phyloP scores from a whole-genome alignment of 2,329 filamentous ascomycete genomes.

The Phialocephala sp. region DNA sequence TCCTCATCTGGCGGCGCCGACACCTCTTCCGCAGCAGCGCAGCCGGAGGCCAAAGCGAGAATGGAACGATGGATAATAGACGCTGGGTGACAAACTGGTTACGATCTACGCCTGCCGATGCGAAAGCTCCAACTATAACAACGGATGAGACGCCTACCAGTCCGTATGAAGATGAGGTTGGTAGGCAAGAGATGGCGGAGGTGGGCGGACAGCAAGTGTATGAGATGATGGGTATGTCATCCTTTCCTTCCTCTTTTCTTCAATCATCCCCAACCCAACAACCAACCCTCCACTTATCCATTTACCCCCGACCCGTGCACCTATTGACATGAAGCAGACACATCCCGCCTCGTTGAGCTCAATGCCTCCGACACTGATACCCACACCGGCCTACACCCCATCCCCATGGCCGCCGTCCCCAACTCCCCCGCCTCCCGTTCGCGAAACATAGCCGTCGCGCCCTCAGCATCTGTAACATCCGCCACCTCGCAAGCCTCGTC shows the following conservation, averaged over 20 bases:
- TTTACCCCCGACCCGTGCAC: constrained; percentile 14
- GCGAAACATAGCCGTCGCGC: not conserved
- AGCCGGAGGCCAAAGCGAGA: constrained; percentile 32
- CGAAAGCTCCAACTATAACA: constrained; percentile 41
- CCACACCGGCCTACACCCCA: constrained; percentile 26
- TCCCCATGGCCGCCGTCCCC: constrained; percentile 11
- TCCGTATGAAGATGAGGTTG: constrained; percentile 28
- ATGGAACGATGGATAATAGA: constrained; percentile 36
- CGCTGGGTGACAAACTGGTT: constrained; percentile 40
- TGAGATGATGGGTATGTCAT: constrained; percentile 39
- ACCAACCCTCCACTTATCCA: not conserved
- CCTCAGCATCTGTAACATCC: not conserved
- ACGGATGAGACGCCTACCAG: constrained; percentile 37
- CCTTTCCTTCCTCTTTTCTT: not conserved
- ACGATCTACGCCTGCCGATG: constrained; percentile 28
- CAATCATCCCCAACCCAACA: no score
- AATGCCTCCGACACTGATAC: constrained; percentile 27
- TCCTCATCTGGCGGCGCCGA: constrained; percentile 58
- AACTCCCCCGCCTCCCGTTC: not conserved
- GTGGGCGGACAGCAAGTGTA: constrained; percentile 39
- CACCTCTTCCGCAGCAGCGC: constrained; percentile 34
- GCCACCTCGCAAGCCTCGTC: not conserved
- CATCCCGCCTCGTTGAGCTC: constrained; percentile 36
- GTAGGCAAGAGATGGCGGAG: constrained; percentile 28
- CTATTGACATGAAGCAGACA: constrained; percentile 22